phyloP scores from a whole-genome alignment of 2,329 filamentous ascomycete species.

The Aspergillus texensis region DNA sequence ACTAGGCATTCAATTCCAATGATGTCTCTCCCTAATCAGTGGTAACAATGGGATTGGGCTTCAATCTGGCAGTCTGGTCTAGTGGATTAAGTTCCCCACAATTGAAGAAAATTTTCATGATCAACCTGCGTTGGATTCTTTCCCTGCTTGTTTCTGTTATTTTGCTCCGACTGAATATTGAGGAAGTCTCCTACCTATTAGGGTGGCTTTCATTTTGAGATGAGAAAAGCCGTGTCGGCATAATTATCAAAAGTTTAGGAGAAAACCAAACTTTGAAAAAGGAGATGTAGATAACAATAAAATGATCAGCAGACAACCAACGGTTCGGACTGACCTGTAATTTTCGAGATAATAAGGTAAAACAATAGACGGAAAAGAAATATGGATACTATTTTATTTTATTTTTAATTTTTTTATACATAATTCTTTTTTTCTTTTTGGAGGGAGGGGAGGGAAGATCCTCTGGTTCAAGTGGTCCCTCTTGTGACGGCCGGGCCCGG shows the following conservation, averaged over 20 bases:
- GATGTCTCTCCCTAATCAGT: conserved; percentile 10
- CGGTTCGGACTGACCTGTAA: not conserved
- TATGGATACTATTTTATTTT: not conserved
- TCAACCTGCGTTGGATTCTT: not conserved
- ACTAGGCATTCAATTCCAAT: conserved; percentile 8
- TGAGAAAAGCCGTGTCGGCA: not conserved
- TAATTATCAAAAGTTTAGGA: not conserved
- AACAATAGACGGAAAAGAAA: not conserved
- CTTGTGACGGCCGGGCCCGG: conserved; percentile 21
- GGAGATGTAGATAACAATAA: not conserved
- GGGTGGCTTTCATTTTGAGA: not conserved
- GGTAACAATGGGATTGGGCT: conserved; percentile 23
- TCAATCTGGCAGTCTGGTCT: conserved; percentile 14
- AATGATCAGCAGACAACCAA: not conserved
- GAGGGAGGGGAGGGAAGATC: not conserved
- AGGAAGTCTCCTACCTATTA: not conserved
- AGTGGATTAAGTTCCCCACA: conserved; percentile 19
- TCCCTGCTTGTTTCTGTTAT: not conserved
- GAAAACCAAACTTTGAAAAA: not conserved
- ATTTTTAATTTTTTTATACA: not conserved
- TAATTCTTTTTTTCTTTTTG: not conserved
- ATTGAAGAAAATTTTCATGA: conserved; percentile 19
- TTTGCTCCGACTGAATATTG: not conserved
- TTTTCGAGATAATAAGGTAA: not conserved
- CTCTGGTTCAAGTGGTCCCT: conserved; percentile 14